These are phyloP conservation scores for Fusarium virguliforme DNA, from an alignment of 2,329 filamentous ascomycete genomes.

Conservation along the genomic window DNA sequence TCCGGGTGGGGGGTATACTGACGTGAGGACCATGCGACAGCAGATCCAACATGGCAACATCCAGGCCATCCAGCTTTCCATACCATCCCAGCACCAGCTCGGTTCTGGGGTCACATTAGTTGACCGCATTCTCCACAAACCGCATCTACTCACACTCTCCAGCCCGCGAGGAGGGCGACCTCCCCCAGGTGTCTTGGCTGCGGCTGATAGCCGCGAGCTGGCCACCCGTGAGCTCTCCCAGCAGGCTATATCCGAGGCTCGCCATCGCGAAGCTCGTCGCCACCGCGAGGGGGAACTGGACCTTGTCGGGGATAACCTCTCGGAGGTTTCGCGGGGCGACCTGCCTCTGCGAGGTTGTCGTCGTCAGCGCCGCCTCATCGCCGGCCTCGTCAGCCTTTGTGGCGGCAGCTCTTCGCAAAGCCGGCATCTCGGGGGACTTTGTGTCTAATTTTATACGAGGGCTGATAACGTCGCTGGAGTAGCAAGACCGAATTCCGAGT, in stretches of 20 bases:
- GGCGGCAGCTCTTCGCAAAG: constrained; percentile 45
- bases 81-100: constrained; percentile 83
- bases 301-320: constrained; percentile 57
- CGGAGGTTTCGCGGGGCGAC: constrained; percentile 35
- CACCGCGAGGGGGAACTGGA: constrained; percentile 70
- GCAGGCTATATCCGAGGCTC: constrained; percentile 74
- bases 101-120: constrained; percentile 62
- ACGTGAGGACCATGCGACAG: constrained; percentile 83
- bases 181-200: constrained; percentile 74
- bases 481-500: constrained; percentile 3
- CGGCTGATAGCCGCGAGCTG: constrained; percentile 80
- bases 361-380: constrained; percentile 39
- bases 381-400: constrained; percentile 35
- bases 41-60: constrained; percentile 76
- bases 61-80: constrained; percentile 80
- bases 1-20: constrained; percentile 52
- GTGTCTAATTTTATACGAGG: constrained; percentile 3
- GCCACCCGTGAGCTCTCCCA: constrained; percentile 72
- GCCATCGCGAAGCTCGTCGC: constrained; percentile 74
- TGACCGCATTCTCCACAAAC: background rate
- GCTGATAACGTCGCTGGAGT: constrained; percentile 25
- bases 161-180: constrained; percentile 68
- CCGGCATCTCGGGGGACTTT: constrained; percentile 39
- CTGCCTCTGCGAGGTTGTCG: constrained; percentile 28
- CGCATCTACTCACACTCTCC: constrained; percentile 68